A percentile compares a stretch with the other conserved stretches of the same genome.
These are phyloP conservation scores for Macrolepiota albuminosa DNA, from an alignment of 768 basidiomycete genomes.

Conservation along the genomic window DNA sequence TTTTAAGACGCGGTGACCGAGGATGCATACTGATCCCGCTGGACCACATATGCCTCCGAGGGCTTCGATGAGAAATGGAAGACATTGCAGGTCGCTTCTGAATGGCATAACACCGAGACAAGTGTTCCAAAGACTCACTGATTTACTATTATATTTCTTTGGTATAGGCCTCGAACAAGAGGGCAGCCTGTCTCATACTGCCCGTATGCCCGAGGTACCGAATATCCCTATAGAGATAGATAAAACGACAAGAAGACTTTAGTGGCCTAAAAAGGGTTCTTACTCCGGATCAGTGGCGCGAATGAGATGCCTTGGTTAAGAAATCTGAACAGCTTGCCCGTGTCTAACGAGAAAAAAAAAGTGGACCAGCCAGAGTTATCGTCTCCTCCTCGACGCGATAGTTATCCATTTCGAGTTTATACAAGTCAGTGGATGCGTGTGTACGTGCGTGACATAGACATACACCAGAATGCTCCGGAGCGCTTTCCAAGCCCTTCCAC, in stretches of 20 bases:
- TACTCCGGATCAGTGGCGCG: slow-evolving; percentile 11
- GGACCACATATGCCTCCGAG: slow-evolving; percentile 6
- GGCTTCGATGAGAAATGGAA: slow-evolving; percentile 10
- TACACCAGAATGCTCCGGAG: not conserved
- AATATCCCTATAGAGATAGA: not conserved
- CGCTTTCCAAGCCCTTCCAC: not conserved
- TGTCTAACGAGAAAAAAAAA: not conserved
- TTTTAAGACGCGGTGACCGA: slow-evolving; percentile 12
- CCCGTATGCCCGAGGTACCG: slow-evolving; percentile 2
- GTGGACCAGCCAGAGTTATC: not conserved
- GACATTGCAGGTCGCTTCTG: not conserved
- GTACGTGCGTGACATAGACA: not conserved
- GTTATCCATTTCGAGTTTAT: not conserved
- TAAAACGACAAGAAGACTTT: not conserved
- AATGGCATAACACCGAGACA: not conserved
- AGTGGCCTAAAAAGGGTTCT: not conserved
- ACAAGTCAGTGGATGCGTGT: not conserved
- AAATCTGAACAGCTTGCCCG: not conserved
- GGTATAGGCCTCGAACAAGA: not conserved
- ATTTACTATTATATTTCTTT: not conserved
- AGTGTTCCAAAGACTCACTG: not conserved
- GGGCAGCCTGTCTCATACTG: not conserved
- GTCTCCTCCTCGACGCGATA: not conserved
- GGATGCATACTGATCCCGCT: slow-evolving; percentile 10
- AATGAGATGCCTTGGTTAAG: not conserved